Percentiles rank a stretch among this genome's conserved stretches.
These are phyloP conservation scores for Acorus calamus DNA, from an alignment of 106 monocot species.

Conservation along the genomic window DNA sequence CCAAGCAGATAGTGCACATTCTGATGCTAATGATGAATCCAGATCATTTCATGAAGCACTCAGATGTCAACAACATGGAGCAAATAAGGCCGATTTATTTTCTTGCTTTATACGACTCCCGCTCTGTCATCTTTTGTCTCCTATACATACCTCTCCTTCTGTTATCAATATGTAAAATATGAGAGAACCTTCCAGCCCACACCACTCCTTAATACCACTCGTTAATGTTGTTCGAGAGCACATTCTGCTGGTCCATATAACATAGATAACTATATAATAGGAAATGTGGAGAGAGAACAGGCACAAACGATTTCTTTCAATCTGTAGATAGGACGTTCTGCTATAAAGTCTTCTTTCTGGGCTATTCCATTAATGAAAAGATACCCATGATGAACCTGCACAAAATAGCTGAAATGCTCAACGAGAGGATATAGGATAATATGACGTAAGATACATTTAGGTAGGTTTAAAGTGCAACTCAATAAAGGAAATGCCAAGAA, in stretches of 20 bases:
- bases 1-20: slow-evolving; percentile 15
- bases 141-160: not conserved
- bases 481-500: no score
- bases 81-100: slow-evolving; percentile 8
- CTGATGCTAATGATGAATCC: slow-evolving; percentile 8
- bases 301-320: slow-evolving; percentile 11
- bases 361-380: slow-evolving; percentile 20
- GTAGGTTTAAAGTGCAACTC: no score
- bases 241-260: slow-evolving; percentile 5
- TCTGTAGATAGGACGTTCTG: slow-evolving; percentile 8
- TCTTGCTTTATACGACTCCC: not conserved
- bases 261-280: not conserved
- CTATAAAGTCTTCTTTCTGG: slow-evolving; percentile 9
- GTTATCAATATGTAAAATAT: not conserved
- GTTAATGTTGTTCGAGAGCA: slow-evolving; percentile 26
- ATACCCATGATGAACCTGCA: slow-evolving; percentile 17
- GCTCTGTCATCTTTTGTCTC: no score
- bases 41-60: slow-evolving; percentile 1
- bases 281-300: not conserved
- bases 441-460: no score
- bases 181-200: not conserved
- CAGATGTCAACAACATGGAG: slow-evolving; percentile 30
- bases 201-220: no score
- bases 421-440: no score
- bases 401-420: no score